These are phyloP conservation scores for Barnettozyma populi DNA, from an alignment of 805 yeast genomes.

Conservation along the genomic window DNA sequence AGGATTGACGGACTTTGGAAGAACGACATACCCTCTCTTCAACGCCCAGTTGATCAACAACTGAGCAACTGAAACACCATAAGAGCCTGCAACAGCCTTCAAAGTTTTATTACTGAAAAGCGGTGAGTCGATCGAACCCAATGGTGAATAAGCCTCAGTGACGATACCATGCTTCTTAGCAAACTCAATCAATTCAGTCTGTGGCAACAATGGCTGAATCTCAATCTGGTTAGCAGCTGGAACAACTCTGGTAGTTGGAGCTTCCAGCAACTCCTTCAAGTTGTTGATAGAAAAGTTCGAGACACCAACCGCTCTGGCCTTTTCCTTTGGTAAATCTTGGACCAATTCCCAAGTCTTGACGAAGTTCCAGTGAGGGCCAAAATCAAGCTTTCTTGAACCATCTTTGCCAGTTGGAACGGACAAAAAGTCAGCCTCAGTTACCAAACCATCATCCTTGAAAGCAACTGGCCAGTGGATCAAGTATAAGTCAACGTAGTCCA, in stretches of 20 bases:
- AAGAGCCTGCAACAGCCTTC: constrained; percentile 38
- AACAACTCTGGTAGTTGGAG: constrained; percentile 8
- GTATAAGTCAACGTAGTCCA: constrained; percentile 75
- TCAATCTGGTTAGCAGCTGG: constrained; percentile 24
- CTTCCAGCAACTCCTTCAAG: constrained; percentile 11
- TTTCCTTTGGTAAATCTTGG: constrained; percentile 14
- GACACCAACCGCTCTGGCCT: constrained; percentile 20
- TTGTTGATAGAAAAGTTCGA: constrained; percentile 22
- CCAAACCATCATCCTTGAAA: constrained; percentile 37
- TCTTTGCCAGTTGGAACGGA: constrained; percentile 10
- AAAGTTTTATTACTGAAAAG: constrained; percentile 33
- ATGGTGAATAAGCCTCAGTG: constrained; percentile 19
- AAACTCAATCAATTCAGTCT: constrained; percentile 16
- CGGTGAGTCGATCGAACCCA: constrained; percentile 14
- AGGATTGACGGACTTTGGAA: constrained; percentile 43
- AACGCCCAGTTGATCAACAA: constrained; percentile 55
- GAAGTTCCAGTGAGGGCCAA: constrained; percentile 35
- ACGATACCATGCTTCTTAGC: constrained; percentile 12
- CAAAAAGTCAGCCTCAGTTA: constrained; percentile 9
- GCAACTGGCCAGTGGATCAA: constrained; percentile 82
- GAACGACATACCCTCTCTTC: constrained; percentile 51
- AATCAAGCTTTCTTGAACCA: constrained; percentile 49
- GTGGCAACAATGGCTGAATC: constrained; percentile 21
- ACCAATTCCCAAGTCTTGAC: constrained; percentile 22
- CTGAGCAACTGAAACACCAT: constrained; percentile 40